Evolutionary conservation across 148 eudicot genomes (phyloP), one percentile per base, ranked within the genome.

Genomic region (Polygonum aviculare): DNA sequence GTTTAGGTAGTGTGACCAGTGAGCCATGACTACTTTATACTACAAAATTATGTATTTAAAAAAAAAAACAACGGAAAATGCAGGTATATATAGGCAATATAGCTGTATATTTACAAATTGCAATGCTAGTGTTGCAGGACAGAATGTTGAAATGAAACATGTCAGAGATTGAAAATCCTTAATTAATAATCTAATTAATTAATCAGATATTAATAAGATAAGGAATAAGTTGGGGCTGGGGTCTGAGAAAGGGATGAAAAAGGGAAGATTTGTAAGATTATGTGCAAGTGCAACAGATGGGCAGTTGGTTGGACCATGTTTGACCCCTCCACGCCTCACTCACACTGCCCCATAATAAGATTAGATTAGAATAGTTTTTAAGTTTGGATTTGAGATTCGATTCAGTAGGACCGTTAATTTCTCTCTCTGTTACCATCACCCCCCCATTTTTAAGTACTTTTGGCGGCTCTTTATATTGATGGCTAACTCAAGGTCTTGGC

Each of bases 271-370:
- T 54, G 60, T 54, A 54, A 54, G 60, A 54, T 54, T 54, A 54
- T n/a, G n/a, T 4, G 57, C 4, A 51, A 41, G 2, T 2, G 14
- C 2, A 48, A 48, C 2, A 2, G 51, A 48, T 11, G 51, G 12
- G 12, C 5, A 51, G 14, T 3, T 2, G 18, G 55, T 6, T n/a
- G 60, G 60, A 54, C 60, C 60, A 54, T 19, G 26, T 54, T 54
- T 54, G 60, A 54, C 60, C 60, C 60, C 60, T 14, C 60, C 60
- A 54, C 60, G 60, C 60, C 60, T 54, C 60, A 54, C 60, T 52
- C 59, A 16, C 18, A 14, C 18, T 2, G 12, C 14, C 2, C 50
- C 50, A 12, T 14, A 2, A 47, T 47, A 10, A 47, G 12, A 48
- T 11, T 48, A 48, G 50, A 44, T 44, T 44, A 44, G 47, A 26